Evolutionary conservation across 2,329 filamentous ascomycete genomes (phyloP).

Genomic region (Sclerotinia nivalis): DNA sequence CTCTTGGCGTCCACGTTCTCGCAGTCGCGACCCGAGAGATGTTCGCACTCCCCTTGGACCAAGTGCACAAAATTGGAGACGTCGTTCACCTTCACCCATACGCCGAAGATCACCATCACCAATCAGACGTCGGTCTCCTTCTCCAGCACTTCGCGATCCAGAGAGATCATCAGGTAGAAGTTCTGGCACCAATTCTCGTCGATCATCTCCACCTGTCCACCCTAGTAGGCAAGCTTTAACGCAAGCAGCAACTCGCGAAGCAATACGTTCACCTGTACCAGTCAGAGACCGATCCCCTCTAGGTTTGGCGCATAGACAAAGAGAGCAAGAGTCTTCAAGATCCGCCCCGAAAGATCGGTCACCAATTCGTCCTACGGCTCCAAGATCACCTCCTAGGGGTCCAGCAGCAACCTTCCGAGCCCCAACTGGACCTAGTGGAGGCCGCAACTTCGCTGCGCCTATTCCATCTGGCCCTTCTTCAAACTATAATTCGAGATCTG

Average conservation of each 20-base stretch:
- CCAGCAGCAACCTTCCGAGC: constrained; percentile 39
- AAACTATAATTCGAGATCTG: constrained; percentile 29
- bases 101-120: constrained; percentile 34
- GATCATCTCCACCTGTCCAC: constrained; percentile 61
- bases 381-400: constrained; percentile 41
- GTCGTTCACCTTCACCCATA: constrained; percentile 55
- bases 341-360: constrained; percentile 40
- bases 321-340: constrained; percentile 37
- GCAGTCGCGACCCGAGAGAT: constrained; percentile 54
- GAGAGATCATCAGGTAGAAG: constrained; percentile 53
- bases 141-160: constrained; percentile 49
- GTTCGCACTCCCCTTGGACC: constrained; percentile 46
- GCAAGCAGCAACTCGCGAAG: constrained; percentile 40
- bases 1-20: constrained; percentile 46
- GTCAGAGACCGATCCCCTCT: constrained; percentile 35
- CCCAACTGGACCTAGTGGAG: constrained; percentile 40
- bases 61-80: constrained; percentile 52
- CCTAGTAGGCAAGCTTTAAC: constrained; percentile 52
- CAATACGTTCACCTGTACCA: constrained; percentile 36
- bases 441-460: constrained; percentile 38
- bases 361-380: constrained; percentile 33
- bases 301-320: constrained; percentile 35
- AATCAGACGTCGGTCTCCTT: constrained; percentile 48
- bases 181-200: constrained; percentile 60
- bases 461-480: constrained; percentile 23